phyloP scores from a whole-genome alignment of 768 basidiomycete genomes.

The Sistotremastrum niveocremeum region DNA sequence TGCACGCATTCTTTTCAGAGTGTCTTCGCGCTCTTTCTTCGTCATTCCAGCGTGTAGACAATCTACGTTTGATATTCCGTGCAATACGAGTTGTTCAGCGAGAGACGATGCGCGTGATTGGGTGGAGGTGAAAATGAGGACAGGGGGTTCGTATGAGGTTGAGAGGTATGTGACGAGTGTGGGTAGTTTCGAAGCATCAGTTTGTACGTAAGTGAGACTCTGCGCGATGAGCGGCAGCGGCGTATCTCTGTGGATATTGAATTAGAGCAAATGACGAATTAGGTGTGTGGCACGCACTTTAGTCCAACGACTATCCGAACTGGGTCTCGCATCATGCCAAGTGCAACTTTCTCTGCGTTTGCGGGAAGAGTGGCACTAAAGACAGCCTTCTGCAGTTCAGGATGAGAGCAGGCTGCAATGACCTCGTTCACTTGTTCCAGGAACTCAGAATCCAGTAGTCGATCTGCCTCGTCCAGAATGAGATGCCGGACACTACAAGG shows the following conservation, averaged over 20 bases:
- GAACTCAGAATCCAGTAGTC: conserved; percentile 84
- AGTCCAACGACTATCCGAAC: conserved; percentile 92
- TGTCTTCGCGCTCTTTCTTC: conserved; percentile 77
- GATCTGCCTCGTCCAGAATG: conserved; percentile 83
- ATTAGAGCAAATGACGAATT: neutral
- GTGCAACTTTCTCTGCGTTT: conserved; percentile 73
- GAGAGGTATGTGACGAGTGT: conserved; percentile 71
- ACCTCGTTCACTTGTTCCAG: conserved; percentile 81
- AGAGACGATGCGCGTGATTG: conserved; percentile 76
- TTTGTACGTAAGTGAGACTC: conserved; percentile 80
- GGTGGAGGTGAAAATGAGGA: conserved; percentile 82
- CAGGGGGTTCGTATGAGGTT: conserved; percentile 77
- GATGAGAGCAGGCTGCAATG: conserved; percentile 57
- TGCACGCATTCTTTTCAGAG: conserved; percentile 68
- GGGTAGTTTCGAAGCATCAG: conserved; percentile 88
- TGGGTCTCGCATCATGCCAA: conserved; percentile 73
- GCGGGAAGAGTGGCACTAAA: conserved; percentile 94
- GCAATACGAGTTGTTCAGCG: conserved; percentile 68
- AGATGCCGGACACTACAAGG: conserved; percentile 64
- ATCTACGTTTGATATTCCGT: conserved; percentile 70
- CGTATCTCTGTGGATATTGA: conserved; percentile 53
- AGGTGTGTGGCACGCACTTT: conserved; percentile 45
- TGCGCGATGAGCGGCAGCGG: conserved; percentile 87
- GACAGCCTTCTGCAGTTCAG: conserved; percentile 67
- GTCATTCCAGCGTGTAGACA: conserved; percentile 86